Base-by-base conservation (phyloP, 345 rosid species). In the Eutrema heterophyllum region DNA sequence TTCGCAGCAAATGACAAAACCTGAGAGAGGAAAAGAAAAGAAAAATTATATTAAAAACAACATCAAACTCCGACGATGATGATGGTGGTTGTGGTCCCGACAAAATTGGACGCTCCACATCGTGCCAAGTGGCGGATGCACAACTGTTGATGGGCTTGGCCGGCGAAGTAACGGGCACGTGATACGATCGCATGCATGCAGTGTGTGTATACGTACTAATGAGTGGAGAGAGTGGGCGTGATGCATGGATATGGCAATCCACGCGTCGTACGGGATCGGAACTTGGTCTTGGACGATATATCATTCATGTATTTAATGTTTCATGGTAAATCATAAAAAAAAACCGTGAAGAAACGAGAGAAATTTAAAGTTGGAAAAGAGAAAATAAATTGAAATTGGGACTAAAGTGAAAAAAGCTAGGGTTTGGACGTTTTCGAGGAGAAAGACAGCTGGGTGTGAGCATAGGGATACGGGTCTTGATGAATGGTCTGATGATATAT, bases 171-270 rank as follows among this genome's bases (percentile, higher is more conserved):
- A 59, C 74, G 80, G 82, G 9, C 87, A 82, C 71, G 77, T 79
- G 84, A 78, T 51, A 63, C 60, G 72, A 39, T 21, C 24, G 81
- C 75, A 79, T 75, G 80, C 80, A 72, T 84, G 86, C 67, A 65
- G 75, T 77, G 69, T 70, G 66, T 67, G 41, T 60, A 74, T 48
- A 65, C 54, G 70, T 46, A 57, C 66, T 75, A 76, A 76, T 77
- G 71, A 69, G 77, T 79, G 74, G 49, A 59, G 77, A 46, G 59
- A 72, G 74, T 53, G 49, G 26, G 67, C 13, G 15, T 54, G 49
- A 81, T 84, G 87, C 84, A 76, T 83, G 69, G 68, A 78, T 83
- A 83, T 75, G 69, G 85, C 24, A 77, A 72, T 64, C 80, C 87
- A 86, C 83, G 88, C 91, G 29, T 4, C 74, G 85, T 76, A 68